Percentiles rank a stretch among this genome's conserved stretches.
phyloP scores from a whole-genome alignment of 2,329 filamentous ascomycete species.

The Venturia nashicola region DNA sequence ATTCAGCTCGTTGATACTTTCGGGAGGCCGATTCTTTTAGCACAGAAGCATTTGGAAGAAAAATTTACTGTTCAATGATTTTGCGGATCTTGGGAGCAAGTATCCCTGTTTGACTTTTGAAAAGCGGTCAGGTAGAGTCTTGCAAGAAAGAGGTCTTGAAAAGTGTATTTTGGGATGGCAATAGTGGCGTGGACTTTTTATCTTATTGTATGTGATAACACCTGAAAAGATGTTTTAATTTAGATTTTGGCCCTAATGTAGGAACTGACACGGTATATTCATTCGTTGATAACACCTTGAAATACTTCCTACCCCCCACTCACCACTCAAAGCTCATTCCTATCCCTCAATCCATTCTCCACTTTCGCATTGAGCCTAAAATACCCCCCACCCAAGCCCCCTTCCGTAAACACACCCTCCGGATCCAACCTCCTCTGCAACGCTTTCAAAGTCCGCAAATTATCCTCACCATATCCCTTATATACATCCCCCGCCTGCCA shows the following conservation, averaged over 20 bases:
- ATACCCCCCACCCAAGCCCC: constrained; percentile 5
- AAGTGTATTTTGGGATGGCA: too few species aligned
- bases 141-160: too few species aligned
- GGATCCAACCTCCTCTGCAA: constrained; percentile 30
- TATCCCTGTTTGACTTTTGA: too few species aligned
- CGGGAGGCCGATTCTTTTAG: not conserved
- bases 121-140: too few species aligned
- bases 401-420: constrained; percentile 20
- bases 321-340: not conserved
- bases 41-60: not conserved
- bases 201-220: too few species aligned
- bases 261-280: too few species aligned
- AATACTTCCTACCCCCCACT: too few species aligned
- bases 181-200: too few species aligned
- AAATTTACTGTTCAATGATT: too few species aligned
- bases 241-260: too few species aligned
- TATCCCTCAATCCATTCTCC: not conserved
- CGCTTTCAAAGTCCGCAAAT: constrained; percentile 20
- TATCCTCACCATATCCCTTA: constrained; percentile 28
- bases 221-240: too few species aligned
- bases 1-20: not conserved
- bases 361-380: constrained; percentile 5
- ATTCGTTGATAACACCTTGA: not conserved
- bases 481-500: constrained; percentile 30
- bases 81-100: too few species aligned